Evolutionary conservation across 805 yeast genomes (phyloP), one percentile per base, ranked within the genome.

Genomic region (Yarrowia osloensis): DNA sequence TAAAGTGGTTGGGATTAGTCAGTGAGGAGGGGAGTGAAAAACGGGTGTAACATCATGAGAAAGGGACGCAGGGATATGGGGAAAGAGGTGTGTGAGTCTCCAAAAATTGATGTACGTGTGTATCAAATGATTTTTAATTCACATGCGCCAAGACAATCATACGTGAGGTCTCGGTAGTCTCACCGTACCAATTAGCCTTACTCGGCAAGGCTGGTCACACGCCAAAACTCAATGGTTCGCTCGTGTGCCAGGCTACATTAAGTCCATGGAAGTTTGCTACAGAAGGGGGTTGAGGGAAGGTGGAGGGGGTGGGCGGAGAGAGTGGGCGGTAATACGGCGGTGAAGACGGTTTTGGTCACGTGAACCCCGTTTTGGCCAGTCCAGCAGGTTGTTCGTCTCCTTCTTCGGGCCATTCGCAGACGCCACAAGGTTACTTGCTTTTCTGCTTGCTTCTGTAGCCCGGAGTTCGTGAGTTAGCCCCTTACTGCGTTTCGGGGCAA

Each of bases 171-270:
- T 8, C n/a, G n/a, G 39, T n/a, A 6, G 4, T 15, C 17, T 35
- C 4, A 35, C 39, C n/a, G n/a, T n/a, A 12, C 13, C 13, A 13
- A 33, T 11, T 40, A 26, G 52, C 17, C 19, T 26, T 21, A 26
- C 28, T 17, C 24, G 37, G 54, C 54, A 29, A 49, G 54, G 54
- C 54, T 49, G 54, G 54, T 28, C 35, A 49, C 35, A 28, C 35
- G 54, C 24, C 37, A 21, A 49, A 49, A 49, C 37, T 49, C 54
- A 29, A 28, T 49, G 35, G 12, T 11, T 6, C 7, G 15, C 52
- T 47, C 52, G 52, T 28, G 52, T 47, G 52, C 52, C 26, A 19
- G n/a, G n/a, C 44, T 7, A 15, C 24, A 26, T 17, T 26, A 46
- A 26, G 19, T 26, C 31, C 17, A 22, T 17, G 12, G n/a, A 24